Evolutionary conservation across 179 eudicot genomes (phyloP).

Genomic region (Nepenthes alata): DNA sequence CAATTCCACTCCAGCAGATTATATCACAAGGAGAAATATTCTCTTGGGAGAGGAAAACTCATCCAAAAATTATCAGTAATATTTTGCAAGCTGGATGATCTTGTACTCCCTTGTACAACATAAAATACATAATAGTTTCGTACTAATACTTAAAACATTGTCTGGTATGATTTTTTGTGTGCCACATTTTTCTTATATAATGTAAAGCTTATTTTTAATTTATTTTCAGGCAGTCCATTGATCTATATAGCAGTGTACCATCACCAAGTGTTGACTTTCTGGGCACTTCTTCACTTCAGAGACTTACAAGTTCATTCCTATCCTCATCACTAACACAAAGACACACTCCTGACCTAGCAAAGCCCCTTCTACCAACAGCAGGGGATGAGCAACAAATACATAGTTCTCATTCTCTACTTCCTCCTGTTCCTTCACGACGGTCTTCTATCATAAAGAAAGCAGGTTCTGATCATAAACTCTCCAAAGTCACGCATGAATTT

Average conservation of each 20-base stretch:
- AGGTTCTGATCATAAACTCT: conserved; percentile 29
- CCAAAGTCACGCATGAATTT: conserved; percentile 37
- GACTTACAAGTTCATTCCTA: conserved; percentile 60
- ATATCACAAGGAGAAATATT: too few species aligned
- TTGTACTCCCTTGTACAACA: too few species aligned
- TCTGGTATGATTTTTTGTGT: too few species aligned
- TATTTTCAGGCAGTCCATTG: conserved; percentile 73
- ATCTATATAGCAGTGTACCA: conserved; percentile 71
- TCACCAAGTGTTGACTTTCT: conserved; percentile 74
- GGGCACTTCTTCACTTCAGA: conserved; percentile 59
- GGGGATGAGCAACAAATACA: conserved; percentile 38
- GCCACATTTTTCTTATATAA: too few species aligned
- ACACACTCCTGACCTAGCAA: conserved; percentile 56
- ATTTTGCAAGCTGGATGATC: too few species aligned
- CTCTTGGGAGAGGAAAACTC: too few species aligned
- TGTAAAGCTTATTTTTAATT: neutral
- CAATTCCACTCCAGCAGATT: too few species aligned
- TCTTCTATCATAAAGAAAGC: conserved; percentile 29
- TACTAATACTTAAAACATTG: too few species aligned
- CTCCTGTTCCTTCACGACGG: conserved; percentile 44
- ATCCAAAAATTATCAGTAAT: too few species aligned
- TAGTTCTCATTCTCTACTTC: conserved; percentile 60
- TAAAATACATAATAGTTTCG: too few species aligned
- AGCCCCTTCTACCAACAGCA: conserved; percentile 50
- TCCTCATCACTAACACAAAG: conserved; percentile 62